Percentiles rank a stretch among this genome's conserved stretches.
Conservation (phyloP, 2,329 filamentous ascomycete species). For the Diaporthe aspalathi region DNA sequence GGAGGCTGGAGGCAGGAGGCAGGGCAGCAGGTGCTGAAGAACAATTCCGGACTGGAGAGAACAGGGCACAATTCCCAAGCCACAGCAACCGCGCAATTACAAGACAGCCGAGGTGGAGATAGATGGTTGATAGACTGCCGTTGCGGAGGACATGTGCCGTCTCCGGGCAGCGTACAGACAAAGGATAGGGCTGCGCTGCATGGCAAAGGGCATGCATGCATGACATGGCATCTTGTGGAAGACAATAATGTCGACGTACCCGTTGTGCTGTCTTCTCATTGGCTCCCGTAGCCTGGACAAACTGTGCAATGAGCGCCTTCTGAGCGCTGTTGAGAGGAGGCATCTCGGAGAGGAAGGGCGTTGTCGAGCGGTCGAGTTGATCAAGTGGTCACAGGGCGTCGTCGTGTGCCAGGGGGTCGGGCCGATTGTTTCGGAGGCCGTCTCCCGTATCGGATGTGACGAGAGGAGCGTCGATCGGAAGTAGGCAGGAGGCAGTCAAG, state of each 20-base stretch:
- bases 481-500: too few species aligned
- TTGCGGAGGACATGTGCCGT: background rate
- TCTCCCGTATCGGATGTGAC: conserved; percentile 32
- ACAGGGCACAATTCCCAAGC: background rate
- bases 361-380: background rate
- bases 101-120: background rate
- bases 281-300: conserved; percentile 37
- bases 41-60: background rate
- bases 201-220: background rate
- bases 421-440: conserved; percentile 31
- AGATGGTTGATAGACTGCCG: background rate
- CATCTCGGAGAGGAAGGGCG: conserved; percentile 32
- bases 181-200: background rate
- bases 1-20: background rate
- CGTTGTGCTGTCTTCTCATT: conserved; percentile 40
- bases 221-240: background rate
- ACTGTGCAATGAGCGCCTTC: conserved; percentile 37
- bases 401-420: conserved; percentile 35
- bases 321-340: conserved; percentile 38
- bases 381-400: background rate
- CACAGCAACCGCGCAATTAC: background rate
- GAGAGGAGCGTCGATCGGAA: background rate
- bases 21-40: background rate
- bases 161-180: background rate
- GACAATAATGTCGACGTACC: conserved; percentile 32